Percentiles rank a stretch among this genome's conserved stretches.
Conservation (phyloP, 2,329 filamentous ascomycete genomes). For the Hirsutella minnesotensis region DNA sequence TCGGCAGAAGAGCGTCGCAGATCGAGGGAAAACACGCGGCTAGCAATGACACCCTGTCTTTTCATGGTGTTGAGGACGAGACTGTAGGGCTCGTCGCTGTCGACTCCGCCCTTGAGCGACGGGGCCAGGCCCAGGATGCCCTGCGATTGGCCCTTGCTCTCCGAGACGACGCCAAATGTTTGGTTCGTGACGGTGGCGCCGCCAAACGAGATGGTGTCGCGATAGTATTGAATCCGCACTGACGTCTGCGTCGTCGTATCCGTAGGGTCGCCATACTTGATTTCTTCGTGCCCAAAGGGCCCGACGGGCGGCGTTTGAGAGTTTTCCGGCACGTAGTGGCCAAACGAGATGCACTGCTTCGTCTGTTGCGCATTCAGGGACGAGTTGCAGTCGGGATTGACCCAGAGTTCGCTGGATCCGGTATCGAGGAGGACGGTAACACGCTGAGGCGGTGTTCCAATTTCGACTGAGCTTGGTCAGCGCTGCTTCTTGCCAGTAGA, state of each 20-base stretch:
- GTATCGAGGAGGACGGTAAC: conserved; percentile 37
- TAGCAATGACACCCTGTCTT: conserved; percentile 33
- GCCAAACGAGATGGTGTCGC: conserved; percentile 33
- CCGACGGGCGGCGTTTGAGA: conserved; percentile 27
- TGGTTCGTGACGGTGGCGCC: conserved; percentile 28
- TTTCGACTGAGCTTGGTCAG: conserved; percentile 19
- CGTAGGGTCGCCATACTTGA: conserved; percentile 27
- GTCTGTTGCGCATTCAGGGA: conserved; percentile 21
- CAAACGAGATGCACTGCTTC: conserved; percentile 26
- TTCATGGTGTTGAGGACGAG: conserved; percentile 40
- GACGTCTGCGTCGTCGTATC: conserved; percentile 22
- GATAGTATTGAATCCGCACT: conserved; percentile 31
- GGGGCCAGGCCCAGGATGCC: conserved; percentile 41
- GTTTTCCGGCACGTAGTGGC: conserved; percentile 29
- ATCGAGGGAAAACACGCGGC: conserved; percentile 38
- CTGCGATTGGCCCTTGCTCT: conserved; percentile 34
- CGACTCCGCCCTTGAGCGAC: conserved; percentile 26
- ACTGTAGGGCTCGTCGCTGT: conserved; percentile 30
- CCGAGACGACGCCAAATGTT: conserved; percentile 35
- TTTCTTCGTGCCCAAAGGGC: conserved; percentile 22
- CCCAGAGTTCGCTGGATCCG: conserved; percentile 43
- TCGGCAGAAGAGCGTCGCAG: conserved; percentile 30
- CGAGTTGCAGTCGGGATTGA: conserved; percentile 35
- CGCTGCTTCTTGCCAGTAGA: too few species aligned
- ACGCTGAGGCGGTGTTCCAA: conserved; percentile 29